Conservation (phyloP, 2,329 filamentous ascomycete genomes). For the Sporothrix inflata region DNA sequence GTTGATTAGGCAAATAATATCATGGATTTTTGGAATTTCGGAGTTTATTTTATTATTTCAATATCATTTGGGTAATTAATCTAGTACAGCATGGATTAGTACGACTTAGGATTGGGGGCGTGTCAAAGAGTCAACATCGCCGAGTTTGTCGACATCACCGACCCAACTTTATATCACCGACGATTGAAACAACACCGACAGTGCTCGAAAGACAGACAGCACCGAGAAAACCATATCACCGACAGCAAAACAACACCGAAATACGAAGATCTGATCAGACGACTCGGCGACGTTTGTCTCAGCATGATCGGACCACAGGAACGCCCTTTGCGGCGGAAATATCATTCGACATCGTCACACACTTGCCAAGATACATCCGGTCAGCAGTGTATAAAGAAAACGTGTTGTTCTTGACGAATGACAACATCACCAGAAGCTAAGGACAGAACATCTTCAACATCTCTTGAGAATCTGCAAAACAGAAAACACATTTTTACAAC, state of each 20-base stretch:
- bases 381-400: conserved; percentile 7
- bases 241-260: not conserved
- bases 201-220: not conserved
- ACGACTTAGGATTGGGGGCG: too few relatives aligned
- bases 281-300: not conserved
- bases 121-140: not conserved
- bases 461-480: too few relatives aligned
- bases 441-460: not conserved
- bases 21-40: too few relatives aligned
- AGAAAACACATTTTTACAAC: too few relatives aligned
- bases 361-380: not conserved
- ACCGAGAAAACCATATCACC: not conserved
- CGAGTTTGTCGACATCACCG: not conserved
- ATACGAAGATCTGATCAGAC: not conserved
- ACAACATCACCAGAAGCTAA: not conserved
- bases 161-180: not conserved
- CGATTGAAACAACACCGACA: not conserved
- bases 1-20: too few relatives aligned
- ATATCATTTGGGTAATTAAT: too few relatives aligned
- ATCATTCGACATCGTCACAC: not conserved
- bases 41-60: too few relatives aligned
- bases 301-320: not conserved
- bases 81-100: too few relatives aligned
- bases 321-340: not conserved
- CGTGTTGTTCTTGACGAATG: not conserved